phyloP scores from a whole-genome alignment of 1,284 basidiomycete genomes.

The Cryptococcus jaspeensis region DNA sequence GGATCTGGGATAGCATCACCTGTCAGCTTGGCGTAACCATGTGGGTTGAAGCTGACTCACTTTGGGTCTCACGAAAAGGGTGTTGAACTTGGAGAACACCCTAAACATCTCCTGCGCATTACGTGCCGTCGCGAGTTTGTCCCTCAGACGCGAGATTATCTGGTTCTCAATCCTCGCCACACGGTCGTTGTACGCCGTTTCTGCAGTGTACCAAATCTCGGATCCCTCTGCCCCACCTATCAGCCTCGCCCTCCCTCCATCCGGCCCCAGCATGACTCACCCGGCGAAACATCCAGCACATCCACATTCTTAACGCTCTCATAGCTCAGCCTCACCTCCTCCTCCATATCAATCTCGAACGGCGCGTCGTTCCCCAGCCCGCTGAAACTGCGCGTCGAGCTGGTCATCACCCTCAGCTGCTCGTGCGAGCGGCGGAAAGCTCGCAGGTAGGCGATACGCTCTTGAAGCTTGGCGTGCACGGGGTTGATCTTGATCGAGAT shows the following conservation, averaged over 20 bases:
- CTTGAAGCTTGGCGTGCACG: slow-evolving; percentile 88
- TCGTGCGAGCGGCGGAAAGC: slow-evolving; percentile 97
- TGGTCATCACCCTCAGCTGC: slow-evolving; percentile 95
- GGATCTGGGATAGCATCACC: slow-evolving; percentile 60
- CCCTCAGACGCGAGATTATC: slow-evolving; percentile 89
- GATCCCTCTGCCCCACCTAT: slow-evolving; percentile 68
- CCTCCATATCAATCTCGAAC: slow-evolving; percentile 86
- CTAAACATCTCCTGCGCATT: slow-evolving; percentile 99
- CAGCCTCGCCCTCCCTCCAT: slow-evolving; percentile 2
- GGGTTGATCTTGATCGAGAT: slow-evolving; percentile 95
- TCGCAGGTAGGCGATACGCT: slow-evolving; percentile 79
- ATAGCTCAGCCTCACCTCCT: slow-evolving; percentile 92
- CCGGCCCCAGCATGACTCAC: too few relatives aligned
- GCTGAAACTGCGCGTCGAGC: slow-evolving; percentile 82
- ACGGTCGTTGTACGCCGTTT: slow-evolving; percentile 95
- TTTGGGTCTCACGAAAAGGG: slow-evolving; percentile 96
- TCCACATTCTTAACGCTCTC: slow-evolving; percentile 95
- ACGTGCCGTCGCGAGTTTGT: slow-evolving; percentile 88
- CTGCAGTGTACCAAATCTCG: slow-evolving; percentile 97
- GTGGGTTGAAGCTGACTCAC: slow-evolving; percentile 52
- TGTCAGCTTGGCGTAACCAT: not conserved
- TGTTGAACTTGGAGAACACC: slow-evolving; percentile 98
- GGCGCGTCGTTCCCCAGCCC: slow-evolving; percentile 63
- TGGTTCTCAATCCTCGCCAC: slow-evolving; percentile 97
- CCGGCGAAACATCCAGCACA: slow-evolving; percentile 86